Percentiles rank a stretch among this genome's conserved stretches.
These are phyloP conservation scores for Diddensiella santjacobensis DNA, from an alignment of 805 yeast genomes.

Conservation along the genomic window DNA sequence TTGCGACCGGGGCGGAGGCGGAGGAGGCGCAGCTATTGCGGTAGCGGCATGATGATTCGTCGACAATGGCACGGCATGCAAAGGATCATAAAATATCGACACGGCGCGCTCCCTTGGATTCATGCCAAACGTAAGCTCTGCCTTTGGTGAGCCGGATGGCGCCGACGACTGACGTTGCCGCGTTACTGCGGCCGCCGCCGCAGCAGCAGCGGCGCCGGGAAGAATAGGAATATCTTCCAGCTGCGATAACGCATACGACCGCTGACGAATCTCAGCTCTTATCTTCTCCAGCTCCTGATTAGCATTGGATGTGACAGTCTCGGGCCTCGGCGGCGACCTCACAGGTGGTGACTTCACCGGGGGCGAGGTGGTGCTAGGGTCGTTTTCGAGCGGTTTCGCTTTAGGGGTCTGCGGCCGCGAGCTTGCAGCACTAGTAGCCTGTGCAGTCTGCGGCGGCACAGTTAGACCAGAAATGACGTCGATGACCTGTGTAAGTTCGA, in stretches of 20 bases:
- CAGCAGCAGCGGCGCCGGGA: constrained; percentile 3
- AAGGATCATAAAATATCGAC: constrained; percentile 24
- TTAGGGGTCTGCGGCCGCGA: constrained; percentile 2
- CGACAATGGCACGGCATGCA: constrained; percentile 14
- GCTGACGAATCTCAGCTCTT: constrained; percentile 6
- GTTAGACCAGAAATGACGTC: constrained; percentile 8
- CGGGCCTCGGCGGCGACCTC: background rate
- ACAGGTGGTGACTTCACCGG: background rate
- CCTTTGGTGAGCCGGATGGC: constrained; percentile 4
- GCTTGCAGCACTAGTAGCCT: background rate
- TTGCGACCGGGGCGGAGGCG: background rate
- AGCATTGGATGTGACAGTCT: background rate
- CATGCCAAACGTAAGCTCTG: constrained; percentile 6
- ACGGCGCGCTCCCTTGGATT: constrained; percentile 18
- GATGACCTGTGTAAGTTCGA: constrained; percentile 14
- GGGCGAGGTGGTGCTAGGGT: background rate
- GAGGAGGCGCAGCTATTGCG: constrained; percentile 1
- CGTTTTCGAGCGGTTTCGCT: background rate
- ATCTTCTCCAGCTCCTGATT: constrained; percentile 4
- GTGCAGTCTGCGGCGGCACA: background rate
- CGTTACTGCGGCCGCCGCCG: constrained; percentile 2
- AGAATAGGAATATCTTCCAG: constrained; percentile 12
- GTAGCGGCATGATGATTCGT: constrained; percentile 2
- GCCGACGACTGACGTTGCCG: constrained; percentile 3
- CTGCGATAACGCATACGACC: constrained; percentile 5